Evolutionary conservation across 1,284 basidiomycete genomes (phyloP).

Genomic region (Phaffia rhodozyma): DNA sequence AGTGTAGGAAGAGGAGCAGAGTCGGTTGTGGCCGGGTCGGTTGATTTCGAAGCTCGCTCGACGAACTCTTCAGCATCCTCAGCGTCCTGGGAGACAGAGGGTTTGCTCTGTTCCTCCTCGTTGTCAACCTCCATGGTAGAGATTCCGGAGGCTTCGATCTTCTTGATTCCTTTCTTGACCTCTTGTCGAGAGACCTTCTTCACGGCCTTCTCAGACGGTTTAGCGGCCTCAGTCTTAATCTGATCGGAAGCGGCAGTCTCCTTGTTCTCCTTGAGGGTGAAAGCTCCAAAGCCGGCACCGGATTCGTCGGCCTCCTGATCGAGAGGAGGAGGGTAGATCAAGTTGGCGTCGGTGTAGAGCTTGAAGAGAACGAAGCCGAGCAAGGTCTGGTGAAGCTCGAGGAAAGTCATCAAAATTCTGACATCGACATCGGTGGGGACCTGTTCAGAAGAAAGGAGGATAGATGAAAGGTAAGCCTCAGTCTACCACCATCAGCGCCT

Average conservation of each 20-base stretch:
- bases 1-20: slow-evolving; percentile 60
- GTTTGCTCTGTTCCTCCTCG: slow-evolving; percentile 29
- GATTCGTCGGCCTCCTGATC: slow-evolving; percentile 73
- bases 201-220: slow-evolving; percentile 27
- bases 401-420: slow-evolving; percentile 94
- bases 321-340: slow-evolving; percentile 88
- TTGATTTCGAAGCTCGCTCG: slow-evolving; percentile 48
- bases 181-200: slow-evolving; percentile 40
- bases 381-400: slow-evolving; percentile 95
- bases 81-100: slow-evolving; percentile 36
- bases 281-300: slow-evolving; percentile 82
- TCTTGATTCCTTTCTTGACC: slow-evolving; percentile 41
- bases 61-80: slow-evolving; percentile 42
- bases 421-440: slow-evolving; percentile 93
- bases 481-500: background rate
- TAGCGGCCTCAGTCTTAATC: slow-evolving; percentile 27
- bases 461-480: background rate
- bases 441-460: slow-evolving; percentile 37
- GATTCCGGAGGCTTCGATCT: slow-evolving; percentile 30
- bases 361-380: slow-evolving; percentile 96
- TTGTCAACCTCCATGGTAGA: slow-evolving; percentile 20
- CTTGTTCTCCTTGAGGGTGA: slow-evolving; percentile 58
- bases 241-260: slow-evolving; percentile 24
- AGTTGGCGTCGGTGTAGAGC: slow-evolving; percentile 84
- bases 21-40: slow-evolving; percentile 39